These are phyloP conservation scores for Phytopythium cucurbitacearum DNA, from an alignment of 352 stramenopile genomes.

Conservation along the genomic window DNA sequence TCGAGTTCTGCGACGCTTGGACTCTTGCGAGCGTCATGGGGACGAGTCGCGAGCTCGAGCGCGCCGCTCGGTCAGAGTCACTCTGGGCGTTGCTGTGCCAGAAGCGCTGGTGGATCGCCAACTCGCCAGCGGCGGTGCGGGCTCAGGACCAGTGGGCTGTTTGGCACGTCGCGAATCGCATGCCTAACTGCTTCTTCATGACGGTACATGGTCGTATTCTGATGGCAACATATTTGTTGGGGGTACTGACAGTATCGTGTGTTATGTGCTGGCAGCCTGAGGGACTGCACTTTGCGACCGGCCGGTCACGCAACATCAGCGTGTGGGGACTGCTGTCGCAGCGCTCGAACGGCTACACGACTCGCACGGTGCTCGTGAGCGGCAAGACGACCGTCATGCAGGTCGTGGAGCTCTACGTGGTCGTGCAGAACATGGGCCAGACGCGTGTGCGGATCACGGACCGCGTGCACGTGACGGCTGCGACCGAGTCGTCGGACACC, in stretches of 20 bases:
- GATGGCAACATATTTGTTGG: background rate
- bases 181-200: slow-evolving; percentile 29
- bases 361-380: slow-evolving; percentile 39
- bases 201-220: slow-evolving; percentile 20
- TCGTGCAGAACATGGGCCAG: slow-evolving; percentile 41
- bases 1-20: slow-evolving; percentile 52
- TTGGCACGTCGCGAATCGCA: slow-evolving; percentile 30
- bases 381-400: slow-evolving; percentile 43
- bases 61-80: slow-evolving; percentile 10
- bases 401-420: slow-evolving; percentile 51
- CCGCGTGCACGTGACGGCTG: slow-evolving; percentile 17
- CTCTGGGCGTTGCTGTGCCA: slow-evolving; percentile 33
- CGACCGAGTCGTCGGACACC: background rate
- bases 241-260: background rate
- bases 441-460: slow-evolving; percentile 27
- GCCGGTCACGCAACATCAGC: slow-evolving; percentile 15
- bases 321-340: slow-evolving; percentile 41
- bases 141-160: slow-evolving; percentile 22
- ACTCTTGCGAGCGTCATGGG: slow-evolving; percentile 29
- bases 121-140: background rate
- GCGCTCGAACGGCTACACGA: slow-evolving; percentile 55
- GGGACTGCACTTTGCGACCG: slow-evolving; percentile 29
- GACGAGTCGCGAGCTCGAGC: slow-evolving; percentile 24
- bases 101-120: slow-evolving; percentile 25
- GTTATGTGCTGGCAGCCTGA: slow-evolving; percentile 8